These are phyloP conservation scores for Kodamaea kakaduensis DNA, from an alignment of 805 yeast genomes.

Conservation along the genomic window DNA sequence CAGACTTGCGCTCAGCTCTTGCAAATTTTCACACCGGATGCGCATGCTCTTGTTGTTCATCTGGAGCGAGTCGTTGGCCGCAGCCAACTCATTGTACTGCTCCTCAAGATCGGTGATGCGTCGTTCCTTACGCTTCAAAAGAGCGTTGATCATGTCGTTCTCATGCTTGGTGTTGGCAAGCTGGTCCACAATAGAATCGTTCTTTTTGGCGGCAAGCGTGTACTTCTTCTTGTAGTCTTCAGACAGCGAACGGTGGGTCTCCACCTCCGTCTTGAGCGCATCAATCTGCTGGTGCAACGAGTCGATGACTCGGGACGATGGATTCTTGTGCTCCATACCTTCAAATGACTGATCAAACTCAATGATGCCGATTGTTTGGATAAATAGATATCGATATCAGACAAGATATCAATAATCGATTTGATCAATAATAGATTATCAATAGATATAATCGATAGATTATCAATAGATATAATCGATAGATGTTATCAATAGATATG, in stretches of 20 bases:
- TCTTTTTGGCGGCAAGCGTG: slow-evolving; percentile 43
- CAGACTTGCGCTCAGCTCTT: slow-evolving; percentile 41
- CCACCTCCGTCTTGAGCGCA: slow-evolving; percentile 42
- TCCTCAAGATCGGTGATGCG: slow-evolving; percentile 63
- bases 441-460: too few species aligned
- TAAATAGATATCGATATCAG: too few species aligned
- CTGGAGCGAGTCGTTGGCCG: slow-evolving; percentile 45
- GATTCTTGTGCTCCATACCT: slow-evolving; percentile 12
- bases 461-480: too few species aligned
- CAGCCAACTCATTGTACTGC: slow-evolving; percentile 45
- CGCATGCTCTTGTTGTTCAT: slow-evolving; percentile 49
- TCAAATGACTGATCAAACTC: too few species aligned
- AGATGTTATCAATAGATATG: too few species aligned
- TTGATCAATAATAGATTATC: too few species aligned
- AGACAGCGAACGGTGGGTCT: slow-evolving; percentile 33
- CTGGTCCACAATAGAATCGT: slow-evolving; percentile 58
- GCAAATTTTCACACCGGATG: slow-evolving; percentile 45
- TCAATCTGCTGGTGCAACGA: slow-evolving; percentile 47
- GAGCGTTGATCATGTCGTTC: slow-evolving; percentile 66
- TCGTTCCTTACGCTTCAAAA: slow-evolving; percentile 67
- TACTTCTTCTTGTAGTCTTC: slow-evolving; percentile 52
- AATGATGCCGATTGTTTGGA: too few species aligned
- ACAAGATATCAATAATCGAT: too few species aligned
- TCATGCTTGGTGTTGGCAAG: slow-evolving; percentile 71
- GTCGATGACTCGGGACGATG: slow-evolving; percentile 46